Evolutionary conservation across 2,329 filamentous ascomycete species (phyloP), one percentile per base, ranked within the genome.

Genomic region (Aspergillus ruber): DNA sequence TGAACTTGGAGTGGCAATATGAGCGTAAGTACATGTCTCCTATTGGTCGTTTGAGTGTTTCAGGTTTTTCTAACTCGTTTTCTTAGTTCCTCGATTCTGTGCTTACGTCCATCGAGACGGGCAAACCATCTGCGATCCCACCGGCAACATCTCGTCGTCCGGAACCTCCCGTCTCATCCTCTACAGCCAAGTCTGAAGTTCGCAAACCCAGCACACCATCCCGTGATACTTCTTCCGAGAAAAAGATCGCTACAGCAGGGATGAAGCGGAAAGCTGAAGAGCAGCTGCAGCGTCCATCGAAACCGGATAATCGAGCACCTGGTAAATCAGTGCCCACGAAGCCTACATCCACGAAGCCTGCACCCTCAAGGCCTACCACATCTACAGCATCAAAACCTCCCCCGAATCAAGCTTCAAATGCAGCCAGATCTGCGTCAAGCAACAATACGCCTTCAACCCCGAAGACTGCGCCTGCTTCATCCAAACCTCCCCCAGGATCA

Each of bases 401-500:
- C 18, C 40, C 53, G 6, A 53, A 46, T 15, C 43, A 54, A 13
- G 48, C 50, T n/a, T 35, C 55, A 10, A 33, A 40, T 18, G 43
- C 47, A 6, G 25, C 53, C 12, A 67, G 59, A 13, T 54, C 59
- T 13, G 47, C 53, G 17, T 43, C 51, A 4, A 56, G 52, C 23
- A 61, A 47, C 45, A 51, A 44, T 42, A 42, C 54, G 18, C 40
- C 58, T 20, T 45, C 53, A 32, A 18, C 54, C 17, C 47, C 52
- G 23, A 61, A 58, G 33, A 38, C 52, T 12, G 46, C 56, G 8
- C 49, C 55, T 15, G 48, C 52, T 15, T 62, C 61, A 9, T 61
- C 65, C 20, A 73, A 72, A 46, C 65, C 75, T 4, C 76, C 78
- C 50, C 78, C 77, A 56, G 78, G 79, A 23, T 80, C 77, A 1